These are phyloP conservation scores for Actinomucor elegans DNA, from an alignment of 371 early-diverging fungal genomes.

Conservation along the genomic window DNA sequence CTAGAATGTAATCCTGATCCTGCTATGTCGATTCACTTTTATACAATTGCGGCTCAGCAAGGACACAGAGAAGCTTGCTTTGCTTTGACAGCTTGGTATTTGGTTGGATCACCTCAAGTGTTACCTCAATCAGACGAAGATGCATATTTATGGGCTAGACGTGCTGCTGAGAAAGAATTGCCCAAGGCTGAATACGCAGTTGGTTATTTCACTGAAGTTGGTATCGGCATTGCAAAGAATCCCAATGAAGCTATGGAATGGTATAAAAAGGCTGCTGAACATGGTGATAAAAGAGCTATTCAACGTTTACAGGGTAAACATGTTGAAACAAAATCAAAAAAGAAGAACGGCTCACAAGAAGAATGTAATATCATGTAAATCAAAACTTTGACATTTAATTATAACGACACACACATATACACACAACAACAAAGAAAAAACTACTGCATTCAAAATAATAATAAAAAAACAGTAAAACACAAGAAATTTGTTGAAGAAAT, in stretches of 20 bases:
- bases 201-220: conserved; percentile 83
- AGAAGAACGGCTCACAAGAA: conserved; percentile 44
- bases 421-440: too few species aligned
- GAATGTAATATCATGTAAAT: conserved; percentile 52
- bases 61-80: conserved; percentile 91
- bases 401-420: too few species aligned
- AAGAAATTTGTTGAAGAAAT: too few species aligned
- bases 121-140: conserved; percentile 83
- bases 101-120: conserved; percentile 80
- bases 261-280: conserved; percentile 81
- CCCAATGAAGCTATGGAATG: conserved; percentile 72
- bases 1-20: conserved; percentile 68
- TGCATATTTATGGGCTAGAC: conserved; percentile 86
- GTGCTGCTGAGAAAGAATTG: conserved; percentile 83
- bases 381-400: background rate
- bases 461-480: too few species aligned
- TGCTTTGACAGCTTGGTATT: conserved; percentile 88
- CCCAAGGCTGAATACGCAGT: conserved; percentile 90
- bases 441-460: too few species aligned
- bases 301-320: conserved; percentile 56
- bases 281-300: conserved; percentile 80
- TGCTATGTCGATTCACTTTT: conserved; percentile 70
- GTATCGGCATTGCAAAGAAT: conserved; percentile 73
- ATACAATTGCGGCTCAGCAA: conserved; percentile 82
- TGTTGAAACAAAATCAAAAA: conserved; percentile 31